Percentiles rank a stretch among this genome's conserved stretches.
Conservation (phyloP, 78 protist genomes). For the Dictyostelium firmibasis region DNA sequence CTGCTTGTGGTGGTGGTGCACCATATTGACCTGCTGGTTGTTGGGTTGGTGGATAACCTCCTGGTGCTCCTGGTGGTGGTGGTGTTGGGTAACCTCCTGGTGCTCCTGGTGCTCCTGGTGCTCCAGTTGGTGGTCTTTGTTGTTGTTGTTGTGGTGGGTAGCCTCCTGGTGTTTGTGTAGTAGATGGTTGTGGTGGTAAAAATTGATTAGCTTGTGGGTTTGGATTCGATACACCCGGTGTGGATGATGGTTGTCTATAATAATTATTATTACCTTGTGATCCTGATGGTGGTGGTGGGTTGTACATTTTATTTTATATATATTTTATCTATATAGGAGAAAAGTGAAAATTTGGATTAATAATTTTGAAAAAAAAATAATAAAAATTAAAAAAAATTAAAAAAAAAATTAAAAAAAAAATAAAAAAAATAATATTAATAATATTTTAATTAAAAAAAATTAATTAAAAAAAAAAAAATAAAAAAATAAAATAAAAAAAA, state of each 20-base stretch:
- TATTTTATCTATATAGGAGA: no score
- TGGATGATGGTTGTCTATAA: slow-evolving; percentile 71
- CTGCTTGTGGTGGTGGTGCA: not conserved
- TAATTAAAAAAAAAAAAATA: no score
- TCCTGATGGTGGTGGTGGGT: slow-evolving; percentile 56
- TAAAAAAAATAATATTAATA: no score
- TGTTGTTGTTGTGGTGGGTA: not conserved
- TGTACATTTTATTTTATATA: slow-evolving; percentile 27
- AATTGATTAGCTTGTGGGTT: not conserved
- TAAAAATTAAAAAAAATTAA: no score
- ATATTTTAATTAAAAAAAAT: no score
- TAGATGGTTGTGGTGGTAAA: slow-evolving; percentile 20
- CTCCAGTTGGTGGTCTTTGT: not conserved
- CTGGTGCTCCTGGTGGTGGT: not conserved
- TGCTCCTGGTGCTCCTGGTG: no score
- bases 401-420: no score
- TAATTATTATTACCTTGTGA: not conserved
- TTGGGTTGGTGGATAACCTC: not conserved
- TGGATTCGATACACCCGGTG: slow-evolving; percentile 38
- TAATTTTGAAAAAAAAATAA: no score
- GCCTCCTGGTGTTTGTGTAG: slow-evolving; percentile 1
- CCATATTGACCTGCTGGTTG: slow-evolving; percentile 27
- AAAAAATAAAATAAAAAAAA: not conserved
- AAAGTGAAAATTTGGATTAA: no score
- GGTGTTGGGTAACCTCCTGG: not conserved